Conservation (phyloP, 2,329 filamentous ascomycete genomes). For the Cladosporium sphaerospermum region DNA sequence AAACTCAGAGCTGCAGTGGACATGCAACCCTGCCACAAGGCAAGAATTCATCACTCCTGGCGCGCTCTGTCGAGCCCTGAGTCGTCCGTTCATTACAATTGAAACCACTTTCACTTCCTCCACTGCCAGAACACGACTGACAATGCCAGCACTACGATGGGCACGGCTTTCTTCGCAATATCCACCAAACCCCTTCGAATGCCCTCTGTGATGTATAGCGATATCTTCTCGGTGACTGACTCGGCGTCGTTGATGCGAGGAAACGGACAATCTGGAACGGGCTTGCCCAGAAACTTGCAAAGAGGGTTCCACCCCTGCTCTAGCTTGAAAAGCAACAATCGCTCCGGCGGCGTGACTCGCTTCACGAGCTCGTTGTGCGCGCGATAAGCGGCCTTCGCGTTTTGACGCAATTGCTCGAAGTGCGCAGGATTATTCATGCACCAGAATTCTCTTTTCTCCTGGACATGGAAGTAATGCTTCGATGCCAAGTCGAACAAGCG, state of each 20-base stretch:
- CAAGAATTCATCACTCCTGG: too few species aligned
- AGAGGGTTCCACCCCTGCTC: slow-evolving; percentile 13
- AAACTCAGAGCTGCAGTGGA: too few species aligned
- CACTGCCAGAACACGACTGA: background rate
- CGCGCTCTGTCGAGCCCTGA: too few species aligned
- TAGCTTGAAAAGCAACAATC: slow-evolving; percentile 12
- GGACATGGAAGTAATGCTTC: slow-evolving; percentile 6
- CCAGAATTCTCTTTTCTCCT: background rate
- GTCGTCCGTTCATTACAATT: too few species aligned
- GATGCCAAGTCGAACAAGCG: background rate
- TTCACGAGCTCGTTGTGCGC: slow-evolving; percentile 11
- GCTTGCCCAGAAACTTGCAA: slow-evolving; percentile 14
- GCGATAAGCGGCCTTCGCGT: slow-evolving; percentile 10
- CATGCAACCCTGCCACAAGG: too few species aligned
- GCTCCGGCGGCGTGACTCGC: slow-evolving; percentile 2
- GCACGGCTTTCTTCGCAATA: background rate
- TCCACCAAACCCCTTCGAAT: background rate
- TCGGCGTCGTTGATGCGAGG: background rate
- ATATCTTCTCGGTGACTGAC: background rate
- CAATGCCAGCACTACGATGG: background rate
- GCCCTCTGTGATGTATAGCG: background rate
- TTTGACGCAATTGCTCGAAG: background rate
- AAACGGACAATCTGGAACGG: background rate
- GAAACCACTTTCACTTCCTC: background rate
- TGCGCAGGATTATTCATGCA: slow-evolving; percentile 5